Evolutionary conservation across 306 rosid genomes (phyloP).

Genomic region (Hippophae tibetana): DNA sequence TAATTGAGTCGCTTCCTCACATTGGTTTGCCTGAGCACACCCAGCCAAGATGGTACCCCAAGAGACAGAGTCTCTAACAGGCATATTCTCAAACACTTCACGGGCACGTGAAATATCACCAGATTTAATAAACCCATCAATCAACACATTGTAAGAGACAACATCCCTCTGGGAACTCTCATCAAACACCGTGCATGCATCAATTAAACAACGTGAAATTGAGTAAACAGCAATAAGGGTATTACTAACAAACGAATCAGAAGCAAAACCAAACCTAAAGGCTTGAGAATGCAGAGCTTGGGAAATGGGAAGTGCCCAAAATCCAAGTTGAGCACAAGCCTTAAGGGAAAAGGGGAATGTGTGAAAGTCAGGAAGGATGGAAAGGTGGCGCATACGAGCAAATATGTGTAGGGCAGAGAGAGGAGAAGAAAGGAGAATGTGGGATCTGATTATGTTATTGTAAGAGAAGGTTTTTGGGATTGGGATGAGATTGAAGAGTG

Average conservation of each 20-base stretch:
- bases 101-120: conserved; percentile 32
- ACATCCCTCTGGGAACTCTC: conserved; percentile 27
- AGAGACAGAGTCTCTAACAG: conserved; percentile 37
- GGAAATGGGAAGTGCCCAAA: conserved; percentile 18
- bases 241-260: conserved; percentile 35
- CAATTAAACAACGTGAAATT: conserved; percentile 2
- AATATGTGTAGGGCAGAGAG: conserved; percentile 38
- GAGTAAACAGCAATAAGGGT: conserved; percentile 46
- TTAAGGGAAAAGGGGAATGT: conserved; percentile 60
- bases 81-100: conserved; percentile 51
- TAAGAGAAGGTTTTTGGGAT: conserved; percentile 50
- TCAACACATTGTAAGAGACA: conserved; percentile 53
- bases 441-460: conserved; percentile 62
- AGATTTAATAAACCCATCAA: conserved; percentile 42
- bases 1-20: conserved; percentile 31
- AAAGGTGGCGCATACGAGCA: conserved; percentile 37
- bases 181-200: conserved; percentile 36
- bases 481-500: conserved; percentile 44
- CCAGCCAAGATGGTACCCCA: conserved; percentile 73
- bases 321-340: conserved; percentile 32
- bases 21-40: conserved; percentile 31
- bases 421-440: conserved; percentile 49
- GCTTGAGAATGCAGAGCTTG: conserved; percentile 48
- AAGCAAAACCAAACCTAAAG: conserved; percentile 36
- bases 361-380: conserved; percentile 57